Conservation (phyloP, 768 basidiomycete genomes). For the Kwoniella botswanensis region DNA sequence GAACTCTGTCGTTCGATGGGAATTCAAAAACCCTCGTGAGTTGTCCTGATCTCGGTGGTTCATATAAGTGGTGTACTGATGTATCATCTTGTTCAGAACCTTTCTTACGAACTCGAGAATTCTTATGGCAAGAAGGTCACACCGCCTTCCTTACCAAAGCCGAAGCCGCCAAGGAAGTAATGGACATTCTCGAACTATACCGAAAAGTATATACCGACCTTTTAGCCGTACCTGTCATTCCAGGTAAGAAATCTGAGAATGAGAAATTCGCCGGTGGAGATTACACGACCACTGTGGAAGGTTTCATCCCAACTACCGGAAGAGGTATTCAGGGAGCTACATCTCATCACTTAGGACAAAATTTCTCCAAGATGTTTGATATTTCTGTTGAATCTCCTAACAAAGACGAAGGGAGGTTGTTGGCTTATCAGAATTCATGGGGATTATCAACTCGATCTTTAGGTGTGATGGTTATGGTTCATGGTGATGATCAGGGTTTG, state of each 20-base stretch:
- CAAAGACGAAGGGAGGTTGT: constrained; percentile 63
- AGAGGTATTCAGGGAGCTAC: constrained; percentile 98
- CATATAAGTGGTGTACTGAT: too few relatives aligned
- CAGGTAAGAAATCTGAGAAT: constrained; percentile 96
- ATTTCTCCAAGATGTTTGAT: constrained; percentile 99
- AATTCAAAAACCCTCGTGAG: constrained; percentile 97
- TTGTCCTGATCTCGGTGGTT: constrained; percentile 14
- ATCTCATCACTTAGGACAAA: constrained; percentile 96
- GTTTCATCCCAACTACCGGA: constrained; percentile 95
- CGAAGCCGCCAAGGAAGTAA: constrained; percentile 91
- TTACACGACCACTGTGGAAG: constrained; percentile 98
- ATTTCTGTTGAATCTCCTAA: constrained; percentile 91
- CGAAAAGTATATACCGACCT: constrained; percentile 94
- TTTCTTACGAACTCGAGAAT: constrained; percentile 98
- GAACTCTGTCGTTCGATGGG: constrained; percentile 99
- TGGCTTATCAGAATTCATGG: constrained; percentile 99
- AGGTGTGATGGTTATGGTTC: constrained; percentile 99
- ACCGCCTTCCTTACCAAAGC: constrained; percentile 87
- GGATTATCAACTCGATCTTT: constrained; percentile 94
- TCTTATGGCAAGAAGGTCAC: constrained; percentile 99
- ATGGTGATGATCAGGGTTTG: constrained; percentile 96
- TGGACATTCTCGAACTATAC: constrained; percentile 93
- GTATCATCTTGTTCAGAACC: constrained; percentile 67
- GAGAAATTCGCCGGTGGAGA: constrained; percentile 98
- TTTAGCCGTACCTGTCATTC: constrained; percentile 95